A percentile compares a stretch with the other conserved stretches of the same genome.
phyloP scores from a whole-genome alignment of 768 basidiomycete genomes.

The Leccinum incarnatum region DNA sequence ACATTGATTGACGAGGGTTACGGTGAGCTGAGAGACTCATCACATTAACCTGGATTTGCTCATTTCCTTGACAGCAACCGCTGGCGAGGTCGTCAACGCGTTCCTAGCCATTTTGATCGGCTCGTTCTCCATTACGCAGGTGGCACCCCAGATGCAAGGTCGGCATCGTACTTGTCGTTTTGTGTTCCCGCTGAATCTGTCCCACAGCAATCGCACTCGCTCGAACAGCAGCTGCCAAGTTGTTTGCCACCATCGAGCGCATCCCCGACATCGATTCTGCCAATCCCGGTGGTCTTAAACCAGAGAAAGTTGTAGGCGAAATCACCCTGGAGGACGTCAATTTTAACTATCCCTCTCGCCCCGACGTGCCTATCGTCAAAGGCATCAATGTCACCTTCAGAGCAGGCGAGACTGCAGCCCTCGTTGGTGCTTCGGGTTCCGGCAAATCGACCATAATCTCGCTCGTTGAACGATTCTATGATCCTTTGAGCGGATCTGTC shows the following conservation, averaged over 20 bases:
- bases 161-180: no score
- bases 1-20: no score
- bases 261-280: neutral
- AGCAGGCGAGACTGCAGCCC: neutral
- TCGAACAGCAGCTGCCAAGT: neutral
- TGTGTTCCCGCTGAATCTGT: neutral
- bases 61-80: no score
- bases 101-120: no score
- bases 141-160: no score
- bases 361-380: neutral
- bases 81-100: no score
- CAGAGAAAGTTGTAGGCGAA: neutral
- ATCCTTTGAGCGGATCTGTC: neutral
- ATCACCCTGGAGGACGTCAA: neutral
- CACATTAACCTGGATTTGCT: no score
- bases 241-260: neutral
- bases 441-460: neutral
- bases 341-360: neutral
- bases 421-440: neutral
- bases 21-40: no score
- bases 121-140: no score
- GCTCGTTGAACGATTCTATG: neutral
- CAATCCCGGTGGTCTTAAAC: neutral
- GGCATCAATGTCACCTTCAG: neutral
- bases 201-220: neutral